phyloP scores from a whole-genome alignment of 73 alveolate genomes.

The Paramecium sonneborni region DNA sequence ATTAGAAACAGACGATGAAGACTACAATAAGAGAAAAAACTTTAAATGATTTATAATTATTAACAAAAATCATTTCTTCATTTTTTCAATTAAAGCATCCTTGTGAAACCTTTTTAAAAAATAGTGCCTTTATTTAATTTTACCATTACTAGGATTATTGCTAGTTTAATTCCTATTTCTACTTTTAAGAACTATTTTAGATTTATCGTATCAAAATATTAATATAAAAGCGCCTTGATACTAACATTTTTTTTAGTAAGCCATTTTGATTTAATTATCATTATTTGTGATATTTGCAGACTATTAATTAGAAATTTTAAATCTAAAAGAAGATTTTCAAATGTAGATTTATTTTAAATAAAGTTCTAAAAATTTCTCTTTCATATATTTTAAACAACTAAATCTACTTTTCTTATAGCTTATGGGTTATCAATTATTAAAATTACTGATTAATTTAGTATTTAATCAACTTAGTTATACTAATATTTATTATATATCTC shows the following conservation, averaged over 20 bases:
- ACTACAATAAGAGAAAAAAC: slow-evolving; percentile 91
- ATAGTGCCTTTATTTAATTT: neutral
- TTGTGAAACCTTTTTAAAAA: neutral
- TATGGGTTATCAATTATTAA: neutral
- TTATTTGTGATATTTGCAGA: neutral
- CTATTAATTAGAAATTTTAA: neutral
- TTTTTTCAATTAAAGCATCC: neutral
- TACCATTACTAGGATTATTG: neutral
- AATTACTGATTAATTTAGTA: no score
- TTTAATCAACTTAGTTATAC: no score
- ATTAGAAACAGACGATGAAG: slow-evolving; percentile 93
- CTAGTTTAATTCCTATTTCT: neutral
- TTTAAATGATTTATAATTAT: slow-evolving; percentile 42
- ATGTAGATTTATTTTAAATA: neutral
- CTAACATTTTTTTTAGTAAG: neutral
- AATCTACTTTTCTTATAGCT: neutral
- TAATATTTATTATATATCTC: no score
- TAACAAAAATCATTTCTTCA: neutral
- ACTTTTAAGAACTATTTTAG: neutral
- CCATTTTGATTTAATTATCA: neutral
- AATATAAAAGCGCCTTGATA: neutral
- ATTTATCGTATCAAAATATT: neutral
- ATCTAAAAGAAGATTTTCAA: neutral
- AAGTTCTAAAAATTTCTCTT: slow-evolving; percentile 6
- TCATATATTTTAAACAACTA: neutral